Percentiles rank a stretch among this genome's conserved stretches.
These are phyloP conservation scores for Fusarium fracticaudum DNA, from an alignment of 2,329 filamentous ascomycete species.

Conservation along the genomic window DNA sequence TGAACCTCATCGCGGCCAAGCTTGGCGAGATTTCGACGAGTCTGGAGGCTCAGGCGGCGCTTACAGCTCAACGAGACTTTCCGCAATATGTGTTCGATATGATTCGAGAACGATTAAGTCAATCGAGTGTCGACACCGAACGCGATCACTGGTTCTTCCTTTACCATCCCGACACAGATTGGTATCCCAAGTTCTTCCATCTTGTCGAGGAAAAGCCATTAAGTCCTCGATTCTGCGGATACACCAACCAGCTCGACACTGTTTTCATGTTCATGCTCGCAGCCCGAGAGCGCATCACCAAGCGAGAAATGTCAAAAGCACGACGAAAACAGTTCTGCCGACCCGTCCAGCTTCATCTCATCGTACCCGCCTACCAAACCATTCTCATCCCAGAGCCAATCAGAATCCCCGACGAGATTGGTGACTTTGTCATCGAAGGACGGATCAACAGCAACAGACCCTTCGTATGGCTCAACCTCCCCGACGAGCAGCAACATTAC, in stretches of 20 bases:
- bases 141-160: slow-evolving; percentile 53
- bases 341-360: slow-evolving; percentile 48
- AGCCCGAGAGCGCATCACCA: slow-evolving; percentile 41
- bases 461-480: slow-evolving; percentile 52
- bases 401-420: slow-evolving; percentile 49
- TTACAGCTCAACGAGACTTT: slow-evolving; percentile 50
- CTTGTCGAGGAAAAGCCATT: slow-evolving; percentile 48
- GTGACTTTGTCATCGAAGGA: slow-evolving; percentile 51
- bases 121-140: slow-evolving; percentile 44
- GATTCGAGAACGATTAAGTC: slow-evolving; percentile 48
- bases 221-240: slow-evolving; percentile 50
- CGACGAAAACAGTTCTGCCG: slow-evolving; percentile 31
- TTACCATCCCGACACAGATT: slow-evolving; percentile 54
- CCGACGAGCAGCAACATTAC: slow-evolving; percentile 46
- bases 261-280: slow-evolving; percentile 53
- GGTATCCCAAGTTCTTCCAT: slow-evolving; percentile 53
- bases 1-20: slow-evolving; percentile 49
- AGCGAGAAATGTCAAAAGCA: slow-evolving; percentile 40
- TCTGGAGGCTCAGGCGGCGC: slow-evolving; percentile 49
- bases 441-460: slow-evolving; percentile 51
- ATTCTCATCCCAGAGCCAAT: slow-evolving; percentile 51
- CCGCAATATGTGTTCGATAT: slow-evolving; percentile 50
- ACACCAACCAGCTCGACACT: slow-evolving; percentile 53
- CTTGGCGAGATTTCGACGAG: slow-evolving; percentile 48
- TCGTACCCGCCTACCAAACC: slow-evolving; percentile 53